These are phyloP conservation scores for Zymoseptoria passerinii DNA, from an alignment of 2,329 filamentous ascomycete species.

Conservation along the genomic window DNA sequence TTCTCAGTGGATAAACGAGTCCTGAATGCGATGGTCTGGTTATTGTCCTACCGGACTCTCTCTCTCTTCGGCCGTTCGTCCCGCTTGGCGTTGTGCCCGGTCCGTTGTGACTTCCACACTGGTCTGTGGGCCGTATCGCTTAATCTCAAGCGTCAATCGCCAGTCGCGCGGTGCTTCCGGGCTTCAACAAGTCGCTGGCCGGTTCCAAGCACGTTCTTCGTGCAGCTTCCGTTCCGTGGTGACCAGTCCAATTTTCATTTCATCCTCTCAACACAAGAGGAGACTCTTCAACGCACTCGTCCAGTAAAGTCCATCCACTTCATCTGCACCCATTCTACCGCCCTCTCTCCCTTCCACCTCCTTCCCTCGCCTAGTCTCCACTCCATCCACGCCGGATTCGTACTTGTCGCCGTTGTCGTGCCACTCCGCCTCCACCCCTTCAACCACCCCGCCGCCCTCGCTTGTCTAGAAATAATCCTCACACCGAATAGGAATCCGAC, in stretches of 20 bases:
- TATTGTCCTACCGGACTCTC: too few relatives aligned
- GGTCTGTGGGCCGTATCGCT: too few relatives aligned
- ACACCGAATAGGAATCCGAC: conserved; percentile 12
- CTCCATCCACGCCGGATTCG: neutral
- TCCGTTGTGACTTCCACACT: too few relatives aligned
- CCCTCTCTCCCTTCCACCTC: neutral
- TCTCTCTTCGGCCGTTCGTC: too few relatives aligned
- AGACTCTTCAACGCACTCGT: neutral
- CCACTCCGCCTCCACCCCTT: conserved; percentile 1
- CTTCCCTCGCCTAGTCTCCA: neutral
- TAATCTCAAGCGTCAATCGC: too few relatives aligned
- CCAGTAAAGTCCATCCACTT: conserved; percentile 3
- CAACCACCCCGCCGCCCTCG: conserved; percentile 6
- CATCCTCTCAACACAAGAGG: neutral
- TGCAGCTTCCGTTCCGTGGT: too few relatives aligned
- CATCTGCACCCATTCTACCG: conserved; percentile 14
- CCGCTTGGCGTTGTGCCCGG: too few relatives aligned
- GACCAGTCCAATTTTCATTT: neutral
- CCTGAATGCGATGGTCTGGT: too few relatives aligned
- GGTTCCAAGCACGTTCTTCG: too few relatives aligned
- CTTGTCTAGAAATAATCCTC: conserved; percentile 11
- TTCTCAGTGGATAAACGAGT: too few relatives aligned
- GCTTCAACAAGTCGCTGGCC: too few relatives aligned
- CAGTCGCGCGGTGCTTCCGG: too few relatives aligned
- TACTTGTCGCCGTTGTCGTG: neutral